A percentile compares a stretch with the other conserved stretches of the same genome.
These are phyloP conservation scores for Plenodomus tracheiphilus DNA, from an alignment of 2,329 filamentous ascomycete genomes.

Conservation along the genomic window DNA sequence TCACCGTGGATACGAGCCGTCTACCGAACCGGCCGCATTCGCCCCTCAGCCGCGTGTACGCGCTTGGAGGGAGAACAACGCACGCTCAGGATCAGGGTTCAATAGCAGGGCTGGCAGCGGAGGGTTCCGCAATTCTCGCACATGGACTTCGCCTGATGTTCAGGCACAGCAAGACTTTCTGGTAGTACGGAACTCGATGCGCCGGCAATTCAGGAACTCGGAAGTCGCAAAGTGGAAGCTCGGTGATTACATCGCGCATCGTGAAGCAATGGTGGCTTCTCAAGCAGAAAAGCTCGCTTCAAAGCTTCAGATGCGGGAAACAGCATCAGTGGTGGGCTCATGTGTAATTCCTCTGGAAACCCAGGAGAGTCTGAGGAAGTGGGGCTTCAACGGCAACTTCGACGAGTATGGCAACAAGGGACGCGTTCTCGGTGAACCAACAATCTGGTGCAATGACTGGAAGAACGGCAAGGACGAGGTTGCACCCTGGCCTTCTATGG, in stretches of 20 bases:
- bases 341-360: slow-evolving; percentile 10
- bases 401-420: slow-evolving; percentile 26
- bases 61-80: slow-evolving; percentile 1
- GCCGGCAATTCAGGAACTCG: slow-evolving; percentile 38
- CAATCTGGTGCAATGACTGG: slow-evolving; percentile 47
- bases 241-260: slow-evolving; percentile 36
- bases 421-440: slow-evolving; percentile 43
- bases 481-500: slow-evolving; percentile 46
- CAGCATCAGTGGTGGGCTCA: slow-evolving; percentile 3
- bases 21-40: not conserved
- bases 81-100: slow-evolving; percentile 3
- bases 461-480: slow-evolving; percentile 39
- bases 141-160: slow-evolving; percentile 32
- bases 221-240: slow-evolving; percentile 40
- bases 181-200: slow-evolving; percentile 40
- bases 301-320: slow-evolving; percentile 17
- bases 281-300: slow-evolving; percentile 17
- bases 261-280: slow-evolving; percentile 27
- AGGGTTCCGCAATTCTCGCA: slow-evolving; percentile 19
- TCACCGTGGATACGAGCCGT: slow-evolving; percentile 6
- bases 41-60: slow-evolving; percentile 1
- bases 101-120: slow-evolving; percentile 5
- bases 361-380: slow-evolving; percentile 16
- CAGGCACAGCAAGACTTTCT: slow-evolving; percentile 33
- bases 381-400: slow-evolving; percentile 25